Evolutionary conservation across 2,329 filamentous ascomycete genomes (phyloP).

Genomic region (Colletotrichum navitas): DNA sequence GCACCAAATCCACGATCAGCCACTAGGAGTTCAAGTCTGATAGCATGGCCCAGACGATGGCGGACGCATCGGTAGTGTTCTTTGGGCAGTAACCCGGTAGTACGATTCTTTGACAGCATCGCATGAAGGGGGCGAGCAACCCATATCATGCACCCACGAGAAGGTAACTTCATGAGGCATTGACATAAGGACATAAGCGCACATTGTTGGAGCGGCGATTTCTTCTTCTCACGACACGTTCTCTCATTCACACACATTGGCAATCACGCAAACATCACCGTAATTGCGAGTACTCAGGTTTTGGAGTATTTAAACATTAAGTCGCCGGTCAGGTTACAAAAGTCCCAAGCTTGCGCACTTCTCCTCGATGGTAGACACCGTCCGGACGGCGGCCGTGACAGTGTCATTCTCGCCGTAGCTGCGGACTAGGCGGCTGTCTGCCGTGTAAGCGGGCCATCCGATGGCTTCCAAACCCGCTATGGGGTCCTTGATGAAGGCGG

Average conservation of each 20-base stretch:
- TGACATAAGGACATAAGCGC: too few species aligned
- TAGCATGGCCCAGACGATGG: background rate
- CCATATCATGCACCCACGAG: background rate
- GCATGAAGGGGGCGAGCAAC: background rate
- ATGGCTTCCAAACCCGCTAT: conserved; percentile 29
- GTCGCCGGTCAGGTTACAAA: conserved; percentile 1
- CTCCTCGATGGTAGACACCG: conserved; percentile 30
- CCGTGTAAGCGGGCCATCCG: conserved; percentile 33
- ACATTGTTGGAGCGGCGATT: too few species aligned
- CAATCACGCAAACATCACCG: background rate
- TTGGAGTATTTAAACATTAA: background rate
- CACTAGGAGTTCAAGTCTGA: background rate
- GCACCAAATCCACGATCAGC: too few species aligned
- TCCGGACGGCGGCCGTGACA: conserved; percentile 5
- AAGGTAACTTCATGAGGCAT: background rate
- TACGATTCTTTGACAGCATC: background rate
- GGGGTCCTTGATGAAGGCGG: conserved; percentile 34
- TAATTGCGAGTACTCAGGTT: background rate
- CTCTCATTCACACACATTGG: background rate
- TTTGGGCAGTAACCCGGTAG: too few species aligned
- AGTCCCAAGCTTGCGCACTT: conserved; percentile 15
- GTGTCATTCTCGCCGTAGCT: conserved; percentile 39
- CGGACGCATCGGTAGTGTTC: background rate
- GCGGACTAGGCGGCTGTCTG: conserved; percentile 25
- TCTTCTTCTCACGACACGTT: background rate